Evolutionary conservation across 495 filamentous ascomycete species (phyloP).

Genomic region (Stereocaulon alpinum): DNA sequence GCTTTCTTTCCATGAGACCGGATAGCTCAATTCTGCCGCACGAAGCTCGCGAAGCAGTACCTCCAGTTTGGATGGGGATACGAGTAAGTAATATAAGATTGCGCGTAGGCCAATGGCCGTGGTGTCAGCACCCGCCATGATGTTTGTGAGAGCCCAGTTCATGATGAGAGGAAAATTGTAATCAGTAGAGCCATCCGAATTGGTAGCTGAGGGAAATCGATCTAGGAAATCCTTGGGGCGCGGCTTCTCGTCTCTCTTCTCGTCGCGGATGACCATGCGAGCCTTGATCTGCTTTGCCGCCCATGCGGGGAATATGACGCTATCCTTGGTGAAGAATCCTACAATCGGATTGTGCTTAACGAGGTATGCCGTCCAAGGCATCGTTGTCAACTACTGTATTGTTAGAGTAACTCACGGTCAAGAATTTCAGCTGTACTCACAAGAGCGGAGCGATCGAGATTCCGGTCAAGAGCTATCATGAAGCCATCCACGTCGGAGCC

Average conservation of each 20-base stretch:
- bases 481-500: neutral
- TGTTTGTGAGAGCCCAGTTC: neutral
- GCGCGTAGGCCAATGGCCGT: constrained; percentile 40
- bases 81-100: constrained; percentile 42
- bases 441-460: neutral
- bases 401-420: neutral
- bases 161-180: too few relatives aligned
- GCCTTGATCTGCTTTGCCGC: too few relatives aligned
- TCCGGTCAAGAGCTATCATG: neutral
- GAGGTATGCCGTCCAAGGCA: constrained; percentile 39
- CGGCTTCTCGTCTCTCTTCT: too few relatives aligned
- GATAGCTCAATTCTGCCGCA: constrained; percentile 16
- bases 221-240: too few relatives aligned
- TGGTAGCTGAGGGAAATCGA: too few relatives aligned
- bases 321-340: too few relatives aligned
- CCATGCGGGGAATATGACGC: too few relatives aligned
- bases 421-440: neutral
- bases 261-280: too few relatives aligned
- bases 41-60: constrained; percentile 52
- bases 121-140: constrained; percentile 45
- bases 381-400: constrained; percentile 37
- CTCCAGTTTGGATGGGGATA: constrained; percentile 30
- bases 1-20: constrained; percentile 32
- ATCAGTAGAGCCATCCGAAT: neutral
- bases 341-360: neutral